Evolutionary conservation across 73 alveolate genomes (phyloP).

Genomic region (Urostyla sp.): DNA sequence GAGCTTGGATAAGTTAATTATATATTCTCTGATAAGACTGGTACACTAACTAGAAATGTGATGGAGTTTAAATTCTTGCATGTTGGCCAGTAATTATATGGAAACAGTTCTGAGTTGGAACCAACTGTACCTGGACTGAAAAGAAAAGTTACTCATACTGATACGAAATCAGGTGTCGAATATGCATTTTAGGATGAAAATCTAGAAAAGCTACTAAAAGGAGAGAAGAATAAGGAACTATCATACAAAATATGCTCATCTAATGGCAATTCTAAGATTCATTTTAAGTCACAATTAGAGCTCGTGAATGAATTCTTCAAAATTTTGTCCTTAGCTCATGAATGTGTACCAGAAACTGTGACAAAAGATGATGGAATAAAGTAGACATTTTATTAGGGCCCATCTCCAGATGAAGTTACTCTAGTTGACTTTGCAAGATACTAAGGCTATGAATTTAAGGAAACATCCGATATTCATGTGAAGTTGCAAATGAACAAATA

Average conservation of each 20-base stretch:
- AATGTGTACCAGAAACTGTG: slow-evolving; percentile 78
- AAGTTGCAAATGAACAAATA: slow-evolving; percentile 12
- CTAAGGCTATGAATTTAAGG: slow-evolving; percentile 86
- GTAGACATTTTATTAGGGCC: slow-evolving; percentile 72
- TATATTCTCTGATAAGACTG: slow-evolving; percentile 92
- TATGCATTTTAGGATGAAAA: slow-evolving; percentile 47
- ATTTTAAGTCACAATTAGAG: slow-evolving; percentile 33
- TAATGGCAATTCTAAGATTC: slow-evolving; percentile 1
- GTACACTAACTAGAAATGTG: slow-evolving; percentile 87
- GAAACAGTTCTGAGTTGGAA: slow-evolving; percentile 47
- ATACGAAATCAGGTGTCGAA: slow-evolving; percentile 63
- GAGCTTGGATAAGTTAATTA: slow-evolving; percentile 89
- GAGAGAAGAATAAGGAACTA: slow-evolving; percentile 5
- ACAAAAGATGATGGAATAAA: slow-evolving; percentile 64
- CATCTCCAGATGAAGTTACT: slow-evolving; percentile 93
- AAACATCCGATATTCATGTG: slow-evolving; percentile 73
- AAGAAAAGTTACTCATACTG: slow-evolving; percentile 45
- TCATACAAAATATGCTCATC: background rate
- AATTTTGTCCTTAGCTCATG: slow-evolving; percentile 80
- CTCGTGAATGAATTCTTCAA: slow-evolving; percentile 64
- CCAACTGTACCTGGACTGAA: background rate
- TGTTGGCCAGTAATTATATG: slow-evolving; percentile 72
- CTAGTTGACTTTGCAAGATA: slow-evolving; percentile 94
- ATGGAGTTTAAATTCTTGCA: slow-evolving; percentile 82
- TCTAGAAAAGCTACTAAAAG: slow-evolving; percentile 15